phyloP scores from a whole-genome alignment of 257 asterid species.

The Solanum bulbocastanum region DNA sequence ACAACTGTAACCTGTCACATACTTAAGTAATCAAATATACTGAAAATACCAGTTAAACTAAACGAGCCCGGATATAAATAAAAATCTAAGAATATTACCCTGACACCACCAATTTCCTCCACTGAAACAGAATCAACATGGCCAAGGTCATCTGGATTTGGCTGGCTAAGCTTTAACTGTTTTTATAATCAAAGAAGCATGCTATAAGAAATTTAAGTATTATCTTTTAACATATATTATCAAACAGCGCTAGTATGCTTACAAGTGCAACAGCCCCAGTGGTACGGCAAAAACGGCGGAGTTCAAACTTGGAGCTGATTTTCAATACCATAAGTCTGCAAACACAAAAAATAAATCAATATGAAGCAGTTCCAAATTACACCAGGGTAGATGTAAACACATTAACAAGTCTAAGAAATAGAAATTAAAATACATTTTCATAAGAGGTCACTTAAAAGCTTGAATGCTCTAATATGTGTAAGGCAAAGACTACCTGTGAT shows the following conservation, averaged over 20 bases:
- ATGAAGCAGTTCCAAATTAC: neutral
- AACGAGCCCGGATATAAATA: neutral
- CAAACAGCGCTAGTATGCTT: slow-evolving; percentile 20
- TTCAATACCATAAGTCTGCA: slow-evolving; percentile 88
- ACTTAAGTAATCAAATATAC: neutral
- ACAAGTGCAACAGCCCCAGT: slow-evolving; percentile 88
- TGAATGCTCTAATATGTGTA: neutral
- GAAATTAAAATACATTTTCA: neutral
- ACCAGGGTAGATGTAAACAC: neutral
- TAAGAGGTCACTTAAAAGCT: neutral
- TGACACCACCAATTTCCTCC: slow-evolving; percentile 96
- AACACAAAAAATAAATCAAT: slow-evolving; percentile 11
- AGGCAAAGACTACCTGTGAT: neutral
- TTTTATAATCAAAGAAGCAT: slow-evolving; percentile 11
- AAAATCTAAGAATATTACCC: slow-evolving; percentile 39
- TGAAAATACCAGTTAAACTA: neutral
- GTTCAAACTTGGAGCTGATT: slow-evolving; percentile 92
- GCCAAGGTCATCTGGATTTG: slow-evolving; percentile 92
- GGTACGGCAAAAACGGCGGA: slow-evolving; percentile 90
- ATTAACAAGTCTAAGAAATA: neutral
- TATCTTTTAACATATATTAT: neutral
- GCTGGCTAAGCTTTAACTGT: slow-evolving; percentile 87
- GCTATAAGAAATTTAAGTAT: slow-evolving; percentile 9
- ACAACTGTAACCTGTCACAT: slow-evolving; percentile 78
- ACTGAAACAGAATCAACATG: slow-evolving; percentile 87